A percentile compares a stretch with the other conserved stretches of the same genome.
phyloP scores from a whole-genome alignment of 2,329 filamentous ascomycete species.

The Byssothecium circinans region DNA sequence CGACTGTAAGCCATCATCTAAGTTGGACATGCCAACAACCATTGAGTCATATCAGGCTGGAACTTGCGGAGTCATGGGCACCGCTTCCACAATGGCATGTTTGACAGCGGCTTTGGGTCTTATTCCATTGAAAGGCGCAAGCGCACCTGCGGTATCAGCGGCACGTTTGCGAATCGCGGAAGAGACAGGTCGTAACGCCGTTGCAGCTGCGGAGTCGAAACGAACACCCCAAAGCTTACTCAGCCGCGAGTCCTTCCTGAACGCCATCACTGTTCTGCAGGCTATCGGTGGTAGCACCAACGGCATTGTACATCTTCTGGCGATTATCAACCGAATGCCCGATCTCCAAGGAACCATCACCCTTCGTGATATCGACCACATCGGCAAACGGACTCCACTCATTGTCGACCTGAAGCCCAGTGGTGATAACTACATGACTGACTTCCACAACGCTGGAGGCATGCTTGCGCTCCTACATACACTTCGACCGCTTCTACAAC shows the following conservation, averaged over 20 bases:
- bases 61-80: slow-evolving; percentile 62
- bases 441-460: slow-evolving; percentile 80
- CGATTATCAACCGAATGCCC: slow-evolving; percentile 55
- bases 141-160: slow-evolving; percentile 57
- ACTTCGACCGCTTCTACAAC: slow-evolving; percentile 76
- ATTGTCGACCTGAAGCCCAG: slow-evolving; percentile 81
- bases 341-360: slow-evolving; percentile 69
- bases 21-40: background rate
- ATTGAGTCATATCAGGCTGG: slow-evolving; percentile 38
- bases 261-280: slow-evolving; percentile 49
- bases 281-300: slow-evolving; percentile 51
- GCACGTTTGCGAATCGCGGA: slow-evolving; percentile 57
- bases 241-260: slow-evolving; percentile 52
- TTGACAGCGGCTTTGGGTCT: slow-evolving; percentile 55
- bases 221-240: slow-evolving; percentile 50
- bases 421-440: slow-evolving; percentile 83
- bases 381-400: slow-evolving; percentile 77
- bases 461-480: slow-evolving; percentile 80
- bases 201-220: slow-evolving; percentile 45
- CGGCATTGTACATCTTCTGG: slow-evolving; percentile 49
- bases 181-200: slow-evolving; percentile 55
- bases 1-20: slow-evolving; percentile 55
- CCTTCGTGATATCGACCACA: slow-evolving; percentile 76
- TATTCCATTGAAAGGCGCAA: slow-evolving; percentile 56
- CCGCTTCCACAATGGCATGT: slow-evolving; percentile 61